A percentile compares a stretch with the other conserved stretches of the same genome.
phyloP scores from a whole-genome alignment of 1,139 yeast genomes.

The Blastobotrys niveus region DNA sequence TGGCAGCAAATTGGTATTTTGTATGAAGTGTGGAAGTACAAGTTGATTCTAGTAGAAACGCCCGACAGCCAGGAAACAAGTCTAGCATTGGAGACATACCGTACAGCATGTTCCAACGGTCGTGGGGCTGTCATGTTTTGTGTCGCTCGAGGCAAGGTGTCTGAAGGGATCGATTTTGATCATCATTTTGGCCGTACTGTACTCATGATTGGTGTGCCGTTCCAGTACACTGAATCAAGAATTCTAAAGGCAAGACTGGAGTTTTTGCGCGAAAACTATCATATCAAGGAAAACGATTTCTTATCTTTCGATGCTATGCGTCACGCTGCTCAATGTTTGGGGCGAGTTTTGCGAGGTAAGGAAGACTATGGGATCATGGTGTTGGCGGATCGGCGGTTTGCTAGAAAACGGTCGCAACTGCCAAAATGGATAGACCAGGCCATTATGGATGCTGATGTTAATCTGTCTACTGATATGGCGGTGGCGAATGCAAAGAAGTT shows the following conservation, averaged over 20 bases:
- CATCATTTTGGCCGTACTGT: slow-evolving; percentile 98
- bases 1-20: slow-evolving; percentile 98
- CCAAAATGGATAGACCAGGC: slow-evolving; percentile 99
- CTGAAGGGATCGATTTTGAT: slow-evolving; percentile 98
- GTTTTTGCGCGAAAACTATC: slow-evolving; percentile 85
- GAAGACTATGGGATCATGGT: slow-evolving; percentile 99
- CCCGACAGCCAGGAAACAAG: slow-evolving; percentile 99
- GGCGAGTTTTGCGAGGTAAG: slow-evolving; percentile 93
- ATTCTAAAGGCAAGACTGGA: slow-evolving; percentile 91
- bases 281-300: slow-evolving; percentile 88
- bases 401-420: slow-evolving; percentile 75
- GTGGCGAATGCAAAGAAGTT: slow-evolving; percentile 90
- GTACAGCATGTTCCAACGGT: slow-evolving; percentile 96
- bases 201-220: slow-evolving; percentile 97
- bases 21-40: slow-evolving; percentile 98
- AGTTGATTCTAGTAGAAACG: slow-evolving; percentile 91
- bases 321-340: slow-evolving; percentile 98
- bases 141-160: slow-evolving; percentile 98
- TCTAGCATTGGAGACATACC: slow-evolving; percentile 85
- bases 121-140: slow-evolving; percentile 93
- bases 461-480: slow-evolving; percentile 95
- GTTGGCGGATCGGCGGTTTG: slow-evolving; percentile 86
- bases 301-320: slow-evolving; percentile 98
- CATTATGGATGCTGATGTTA: slow-evolving; percentile 81
- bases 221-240: slow-evolving; percentile 96